A percentile compares a stretch with the other conserved stretches of the same genome.
phyloP scores from a whole-genome alignment of 208 protist genomes.

The Herpetomonas samuelpessoai region DNA sequence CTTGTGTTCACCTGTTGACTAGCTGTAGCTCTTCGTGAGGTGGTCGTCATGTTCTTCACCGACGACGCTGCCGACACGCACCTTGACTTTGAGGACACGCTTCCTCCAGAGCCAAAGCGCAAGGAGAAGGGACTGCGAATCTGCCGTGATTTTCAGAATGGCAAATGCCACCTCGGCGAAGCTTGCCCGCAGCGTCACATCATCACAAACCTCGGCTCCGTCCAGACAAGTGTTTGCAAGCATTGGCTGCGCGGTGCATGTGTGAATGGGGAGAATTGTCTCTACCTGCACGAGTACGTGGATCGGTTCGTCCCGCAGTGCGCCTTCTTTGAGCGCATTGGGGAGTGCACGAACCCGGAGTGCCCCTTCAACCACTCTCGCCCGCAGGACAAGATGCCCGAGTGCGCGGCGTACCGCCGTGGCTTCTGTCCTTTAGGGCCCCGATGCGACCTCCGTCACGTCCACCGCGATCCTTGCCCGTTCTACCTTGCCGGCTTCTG shows the following conservation, averaged over 20 bases:
- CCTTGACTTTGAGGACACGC: constrained; percentile 74
- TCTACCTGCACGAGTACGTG: constrained; percentile 96
- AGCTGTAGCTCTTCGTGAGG: not conserved
- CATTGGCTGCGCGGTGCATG: constrained; percentile 97
- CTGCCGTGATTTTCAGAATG: constrained; percentile 94
- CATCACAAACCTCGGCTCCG: constrained; percentile 54
- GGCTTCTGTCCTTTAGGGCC: constrained; percentile 91
- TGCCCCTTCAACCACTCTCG: constrained; percentile 94
- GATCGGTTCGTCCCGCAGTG: constrained; percentile 94
- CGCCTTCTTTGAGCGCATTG: constrained; percentile 94
- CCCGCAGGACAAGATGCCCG: constrained; percentile 74
- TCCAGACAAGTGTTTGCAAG: constrained; percentile 94
- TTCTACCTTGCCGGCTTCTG: constrained; percentile 96
- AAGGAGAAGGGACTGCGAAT: constrained; percentile 85
- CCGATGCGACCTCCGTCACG: constrained; percentile 89
- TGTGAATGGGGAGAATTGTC: constrained; percentile 95
- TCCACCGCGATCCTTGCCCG: constrained; percentile 63
- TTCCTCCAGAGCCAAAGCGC: constrained; percentile 61
- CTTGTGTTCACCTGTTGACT: not conserved
- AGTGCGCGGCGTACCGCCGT: constrained; percentile 86
- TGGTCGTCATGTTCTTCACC: constrained; percentile 44
- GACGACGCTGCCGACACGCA: constrained; percentile 58
- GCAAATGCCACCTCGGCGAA: constrained; percentile 92
- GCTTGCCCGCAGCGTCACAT: constrained; percentile 94
- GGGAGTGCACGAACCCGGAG: constrained; percentile 96